phyloP scores from a whole-genome alignment of 768 basidiomycete species.

The Macrolepiota albuminosa region DNA sequence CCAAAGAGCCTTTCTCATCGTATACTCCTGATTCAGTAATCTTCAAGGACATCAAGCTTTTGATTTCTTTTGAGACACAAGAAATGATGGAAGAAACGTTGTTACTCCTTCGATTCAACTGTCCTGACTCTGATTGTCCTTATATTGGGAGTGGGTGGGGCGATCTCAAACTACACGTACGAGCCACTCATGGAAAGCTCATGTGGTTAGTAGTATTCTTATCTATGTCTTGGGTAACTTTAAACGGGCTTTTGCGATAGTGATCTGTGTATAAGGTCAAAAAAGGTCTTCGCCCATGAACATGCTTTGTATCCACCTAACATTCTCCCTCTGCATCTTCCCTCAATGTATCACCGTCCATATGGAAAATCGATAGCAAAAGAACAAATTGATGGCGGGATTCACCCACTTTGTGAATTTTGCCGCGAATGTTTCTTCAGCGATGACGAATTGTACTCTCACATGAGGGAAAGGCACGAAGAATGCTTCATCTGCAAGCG shows the following conservation, averaged over 20 bases:
- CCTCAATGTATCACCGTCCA: conserved; percentile 50
- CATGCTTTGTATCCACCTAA: conserved; percentile 75
- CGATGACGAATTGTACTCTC: conserved; percentile 89
- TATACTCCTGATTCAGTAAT: conserved; percentile 52
- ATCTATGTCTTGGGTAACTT: not conserved
- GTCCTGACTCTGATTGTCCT: conserved; percentile 79
- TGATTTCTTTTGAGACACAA: conserved; percentile 81
- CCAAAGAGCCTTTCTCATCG: conserved; percentile 55
- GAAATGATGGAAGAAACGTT: conserved; percentile 96
- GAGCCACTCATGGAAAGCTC: conserved; percentile 66
- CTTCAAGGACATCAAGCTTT: conserved; percentile 68
- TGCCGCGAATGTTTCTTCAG: conserved; percentile 91
- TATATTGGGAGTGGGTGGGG: conserved; percentile 86
- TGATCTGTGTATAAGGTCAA: conserved; percentile 81
- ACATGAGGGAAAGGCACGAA: conserved; percentile 92
- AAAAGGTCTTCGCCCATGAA: conserved; percentile 96
- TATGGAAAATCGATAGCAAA: conserved; percentile 35
- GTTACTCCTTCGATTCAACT: conserved; percentile 90
- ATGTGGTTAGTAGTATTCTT: conserved; percentile 65
- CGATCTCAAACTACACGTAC: conserved; percentile 81
- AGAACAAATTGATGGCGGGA: conserved; percentile 63
- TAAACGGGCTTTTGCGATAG: conserved; percentile 31
- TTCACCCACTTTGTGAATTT: conserved; percentile 82
- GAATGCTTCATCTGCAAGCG: conserved; percentile 95
- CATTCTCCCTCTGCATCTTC: conserved; percentile 66